Evolutionary conservation across 495 filamentous ascomycete species (phyloP).

Genomic region (Podospora didyma): DNA sequence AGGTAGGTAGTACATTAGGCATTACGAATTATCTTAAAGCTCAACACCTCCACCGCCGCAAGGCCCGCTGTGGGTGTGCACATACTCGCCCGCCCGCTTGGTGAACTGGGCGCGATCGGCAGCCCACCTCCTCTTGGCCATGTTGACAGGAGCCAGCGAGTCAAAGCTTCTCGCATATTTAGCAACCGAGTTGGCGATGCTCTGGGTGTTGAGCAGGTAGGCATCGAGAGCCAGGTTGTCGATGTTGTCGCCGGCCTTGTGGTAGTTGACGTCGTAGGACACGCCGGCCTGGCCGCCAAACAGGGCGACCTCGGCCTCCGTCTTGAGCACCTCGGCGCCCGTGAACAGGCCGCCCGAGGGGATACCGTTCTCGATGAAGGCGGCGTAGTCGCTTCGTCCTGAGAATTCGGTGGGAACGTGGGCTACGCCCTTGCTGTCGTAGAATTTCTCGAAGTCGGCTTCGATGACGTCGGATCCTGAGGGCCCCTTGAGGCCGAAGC

Average conservation of each 20-base stretch:
- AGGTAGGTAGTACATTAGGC: too few relatives aligned
- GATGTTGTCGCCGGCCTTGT: conserved; percentile 53
- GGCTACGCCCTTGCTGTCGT: conserved; percentile 35
- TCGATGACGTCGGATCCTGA: conserved; percentile 61
- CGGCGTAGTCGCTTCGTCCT: conserved; percentile 65
- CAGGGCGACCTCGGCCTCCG: conserved; percentile 47
- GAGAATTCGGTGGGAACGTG: conserved; percentile 53
- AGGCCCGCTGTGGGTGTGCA: too few relatives aligned
- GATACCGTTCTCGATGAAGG: conserved; percentile 61
- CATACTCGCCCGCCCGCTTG: too few relatives aligned
- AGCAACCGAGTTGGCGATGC: conserved; percentile 60
- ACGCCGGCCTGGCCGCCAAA: conserved; percentile 61
- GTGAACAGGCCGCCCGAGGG: conserved; percentile 65
- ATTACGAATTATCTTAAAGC: too few relatives aligned
- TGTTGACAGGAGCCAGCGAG: conserved; percentile 9
- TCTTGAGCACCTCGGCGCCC: conserved; percentile 65
- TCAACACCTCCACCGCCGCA: too few relatives aligned
- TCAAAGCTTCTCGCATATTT: conserved; percentile 52
- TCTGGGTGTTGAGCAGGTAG: conserved; percentile 57
- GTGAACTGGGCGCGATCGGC: too few relatives aligned
- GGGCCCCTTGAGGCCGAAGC: conserved; percentile 60
- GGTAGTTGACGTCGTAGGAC: conserved; percentile 61
- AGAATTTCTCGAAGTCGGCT: conserved; percentile 60
- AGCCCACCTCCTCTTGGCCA: too few relatives aligned
- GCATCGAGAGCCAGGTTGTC: conserved; percentile 57